Base-by-base conservation (phyloP, 352 stramenopile species). In the Phytophthora niederhauseri region DNA sequence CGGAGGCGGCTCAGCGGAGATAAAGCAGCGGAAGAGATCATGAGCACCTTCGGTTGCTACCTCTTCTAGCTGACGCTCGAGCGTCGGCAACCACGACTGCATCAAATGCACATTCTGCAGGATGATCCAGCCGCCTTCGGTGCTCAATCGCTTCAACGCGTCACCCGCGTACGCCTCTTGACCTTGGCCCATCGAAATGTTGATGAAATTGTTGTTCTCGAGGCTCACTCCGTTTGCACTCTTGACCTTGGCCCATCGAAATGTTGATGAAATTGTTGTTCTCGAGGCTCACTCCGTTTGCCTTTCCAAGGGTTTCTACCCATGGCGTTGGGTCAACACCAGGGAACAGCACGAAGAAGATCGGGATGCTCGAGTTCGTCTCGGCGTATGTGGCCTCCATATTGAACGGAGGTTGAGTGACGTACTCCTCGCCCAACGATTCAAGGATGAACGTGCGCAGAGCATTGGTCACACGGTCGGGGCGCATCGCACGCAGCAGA, bases 261-360 rank as follows among this genome's bases (percentile, higher is more conserved):
- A 98, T 98, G 72, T 99, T 99, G 72, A 98, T 96, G 52, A 99
- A 99, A 53, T 97, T 98, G 66, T 95, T 91, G 61, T 94, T 95
- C 59, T 98, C 96, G 5, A 93, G 62, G 51, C 88, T 97, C 31
- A 98, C 94, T n/a, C 87, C 91, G 50, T 93, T 93, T 6, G 83
- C 75, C 51, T 75, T 78, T 4, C 94, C 95, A 19, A 99, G 82
- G 28, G 91, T 93, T 64, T 99, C 95, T 20, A 99, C 95, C 95
- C 93, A 98, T 48, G 93, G 92, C 9, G 95, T 98, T 4, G 96
- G 94, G 62, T 99, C 96, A 8, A 99, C 94, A 60, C 95, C 96
- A 11, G 95, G 92, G 68, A 98, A 99, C 9, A 98, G 76, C 58
- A 98, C 95, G 56, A 99, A 98, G 72, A 99, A 98, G 49, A 98